Evolutionary conservation across 108 stramenopile genomes (phyloP).

Genomic region (Fistulifera pelliculosa): DNA sequence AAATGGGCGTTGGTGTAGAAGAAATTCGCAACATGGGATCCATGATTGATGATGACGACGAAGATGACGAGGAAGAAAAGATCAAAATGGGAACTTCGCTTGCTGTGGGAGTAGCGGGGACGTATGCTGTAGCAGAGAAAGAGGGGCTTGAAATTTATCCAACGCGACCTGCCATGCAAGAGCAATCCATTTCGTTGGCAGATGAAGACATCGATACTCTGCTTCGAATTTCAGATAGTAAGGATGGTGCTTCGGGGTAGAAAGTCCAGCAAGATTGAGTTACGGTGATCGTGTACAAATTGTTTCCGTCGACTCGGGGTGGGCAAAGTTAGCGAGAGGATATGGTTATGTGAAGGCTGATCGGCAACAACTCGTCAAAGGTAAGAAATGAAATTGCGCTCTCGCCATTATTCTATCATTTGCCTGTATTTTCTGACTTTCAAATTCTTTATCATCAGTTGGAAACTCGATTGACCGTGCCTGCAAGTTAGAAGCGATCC

Average conservation of each 20-base stretch:
- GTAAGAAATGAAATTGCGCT: conserved; percentile 6
- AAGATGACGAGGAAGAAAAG: conserved; percentile 39
- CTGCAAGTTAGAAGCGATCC: conserved; percentile 67
- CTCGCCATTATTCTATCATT: not conserved
- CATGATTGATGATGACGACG: conserved; percentile 4
- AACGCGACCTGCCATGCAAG: conserved; percentile 4
- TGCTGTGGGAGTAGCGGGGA: conserved; percentile 38
- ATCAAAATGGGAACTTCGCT: conserved; percentile 25
- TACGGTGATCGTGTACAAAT: conserved; percentile 75
- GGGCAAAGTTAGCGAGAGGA: conserved; percentile 73
- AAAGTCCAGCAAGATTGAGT: conserved; percentile 21
- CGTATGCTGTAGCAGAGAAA: conserved; percentile 44
- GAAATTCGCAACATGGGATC: not conserved
- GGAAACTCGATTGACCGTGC: conserved; percentile 61
- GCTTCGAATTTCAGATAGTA: conserved; percentile 12
- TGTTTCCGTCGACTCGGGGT: conserved; percentile 56
- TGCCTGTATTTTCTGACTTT: not conserved
- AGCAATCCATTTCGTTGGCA: conserved; percentile 1
- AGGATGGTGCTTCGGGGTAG: not conserved
- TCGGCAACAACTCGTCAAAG: conserved; percentile 57
- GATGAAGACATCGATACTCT: conserved; percentile 42
- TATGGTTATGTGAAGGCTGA: conserved; percentile 65
- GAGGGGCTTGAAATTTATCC: conserved; percentile 45
- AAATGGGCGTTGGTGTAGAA: not conserved
- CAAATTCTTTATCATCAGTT: conserved; percentile 22